Evolutionary conservation across 305 asterid species (phyloP).

Genomic region (Fraxinus velutina): DNA sequence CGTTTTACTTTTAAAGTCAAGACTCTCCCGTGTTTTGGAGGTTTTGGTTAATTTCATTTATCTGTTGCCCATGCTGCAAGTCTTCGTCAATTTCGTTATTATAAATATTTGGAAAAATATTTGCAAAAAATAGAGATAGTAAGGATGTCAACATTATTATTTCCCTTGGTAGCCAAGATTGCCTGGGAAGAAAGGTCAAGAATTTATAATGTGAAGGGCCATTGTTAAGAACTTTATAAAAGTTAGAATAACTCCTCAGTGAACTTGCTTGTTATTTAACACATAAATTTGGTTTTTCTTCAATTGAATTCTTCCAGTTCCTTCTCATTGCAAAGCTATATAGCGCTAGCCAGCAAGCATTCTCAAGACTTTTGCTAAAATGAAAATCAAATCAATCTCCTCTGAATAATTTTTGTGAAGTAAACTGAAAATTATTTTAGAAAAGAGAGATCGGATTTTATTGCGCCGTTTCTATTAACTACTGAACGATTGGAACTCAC

Average conservation of each 20-base stretch:
- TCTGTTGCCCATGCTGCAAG: slow-evolving; percentile 14
- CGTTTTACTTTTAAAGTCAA: slow-evolving; percentile 14
- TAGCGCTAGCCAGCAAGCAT: neutral
- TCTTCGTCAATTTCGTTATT: neutral
- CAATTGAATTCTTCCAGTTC: neutral
- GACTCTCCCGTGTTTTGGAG: slow-evolving; percentile 11
- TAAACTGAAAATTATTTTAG: slow-evolving; percentile 8
- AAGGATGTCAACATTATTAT: neutral
- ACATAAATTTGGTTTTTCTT: neutral
- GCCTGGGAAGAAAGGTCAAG: neutral
- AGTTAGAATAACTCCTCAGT: neutral
- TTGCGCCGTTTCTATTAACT: slow-evolving; percentile 13
- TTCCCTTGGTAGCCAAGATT: slow-evolving; percentile 10
- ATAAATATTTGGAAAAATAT: neutral
- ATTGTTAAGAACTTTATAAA: neutral
- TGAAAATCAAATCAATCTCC: neutral
- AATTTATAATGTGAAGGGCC: neutral
- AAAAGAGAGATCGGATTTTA: slow-evolving; percentile 14
- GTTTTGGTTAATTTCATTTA: slow-evolving; percentile 14
- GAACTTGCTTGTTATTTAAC: slow-evolving; percentile 12
- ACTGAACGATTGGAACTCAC: slow-evolving; percentile 15
- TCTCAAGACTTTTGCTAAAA: neutral
- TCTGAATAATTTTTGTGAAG: neutral
- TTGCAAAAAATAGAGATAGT: slow-evolving; percentile 6
- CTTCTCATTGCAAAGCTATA: neutral